Evolutionary conservation across 1,139 yeast species (phyloP).

Genomic region (Nakaseomyces sp.): DNA sequence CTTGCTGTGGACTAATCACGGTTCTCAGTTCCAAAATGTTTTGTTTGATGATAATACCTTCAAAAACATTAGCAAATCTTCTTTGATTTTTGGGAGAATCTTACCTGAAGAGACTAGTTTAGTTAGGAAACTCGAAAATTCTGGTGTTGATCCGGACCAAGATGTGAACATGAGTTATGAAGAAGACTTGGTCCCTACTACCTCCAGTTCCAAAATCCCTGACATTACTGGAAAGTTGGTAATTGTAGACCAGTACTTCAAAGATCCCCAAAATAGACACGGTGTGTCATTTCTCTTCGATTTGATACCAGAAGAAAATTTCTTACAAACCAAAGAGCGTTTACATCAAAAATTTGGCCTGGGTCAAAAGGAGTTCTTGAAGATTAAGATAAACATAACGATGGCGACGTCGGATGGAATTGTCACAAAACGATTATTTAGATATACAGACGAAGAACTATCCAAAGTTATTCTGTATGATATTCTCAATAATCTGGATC

Average conservation of each 20-base stretch:
- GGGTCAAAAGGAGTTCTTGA: constrained; percentile 70
- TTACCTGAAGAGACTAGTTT: constrained; percentile 34
- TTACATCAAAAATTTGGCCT: constrained; percentile 61
- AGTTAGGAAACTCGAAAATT: constrained; percentile 18
- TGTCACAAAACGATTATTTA: constrained; percentile 44
- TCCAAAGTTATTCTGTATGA: constrained; percentile 48
- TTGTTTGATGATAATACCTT: constrained; percentile 27
- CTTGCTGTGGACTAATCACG: constrained; percentile 36
- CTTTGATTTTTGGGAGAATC: constrained; percentile 32
- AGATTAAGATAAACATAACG: constrained; percentile 48
- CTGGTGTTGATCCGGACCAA: not conserved
- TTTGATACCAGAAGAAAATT: constrained; percentile 54
- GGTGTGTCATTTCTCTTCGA: constrained; percentile 84
- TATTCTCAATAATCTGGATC: constrained; percentile 42
- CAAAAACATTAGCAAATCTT: constrained; percentile 26
- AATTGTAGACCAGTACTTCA: constrained; percentile 65
- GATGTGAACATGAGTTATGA: constrained; percentile 30
- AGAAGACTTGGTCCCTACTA: constrained; percentile 14
- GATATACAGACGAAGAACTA: constrained; percentile 28
- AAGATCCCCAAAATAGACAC: constrained; percentile 61
- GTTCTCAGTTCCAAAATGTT: constrained; percentile 31
- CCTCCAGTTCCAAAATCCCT: constrained; percentile 4
- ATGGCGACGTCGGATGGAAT: constrained; percentile 22
- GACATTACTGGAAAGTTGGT: constrained; percentile 31
- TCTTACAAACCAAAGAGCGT: constrained; percentile 57